Evolutionary conservation across 495 filamentous ascomycete genomes (phyloP), one percentile per base, ranked within the genome.

Genomic region (Aspergillus homomorphus): DNA sequence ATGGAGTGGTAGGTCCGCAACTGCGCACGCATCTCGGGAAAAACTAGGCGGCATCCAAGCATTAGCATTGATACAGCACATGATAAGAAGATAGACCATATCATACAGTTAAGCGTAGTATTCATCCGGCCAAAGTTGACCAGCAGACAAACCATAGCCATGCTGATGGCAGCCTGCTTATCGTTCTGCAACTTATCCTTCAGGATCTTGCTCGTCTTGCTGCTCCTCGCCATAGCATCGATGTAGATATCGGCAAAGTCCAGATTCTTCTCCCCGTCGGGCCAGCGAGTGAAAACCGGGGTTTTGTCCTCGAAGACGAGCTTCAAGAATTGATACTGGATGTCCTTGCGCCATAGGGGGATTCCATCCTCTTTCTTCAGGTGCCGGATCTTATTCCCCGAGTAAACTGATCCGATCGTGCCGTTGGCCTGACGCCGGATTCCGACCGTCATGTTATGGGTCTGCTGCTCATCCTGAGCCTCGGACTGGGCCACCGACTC

Each of bases 121-220:
- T 98, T 98, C 95, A 98, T 98, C 58, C 94, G 82, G 45, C 94
- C 94, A 61, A 98, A 87, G 69, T 98, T 98, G 66, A 98, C 94
- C 67, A 98, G 77, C 66, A 98, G 75, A 77, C 94, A 98, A 57
- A 98, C 91, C 94, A 98, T 98, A 9, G 94, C 94, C 95, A 98
- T 98, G 67, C 89, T 91, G 69, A 96, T 89, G 26, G 95, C 94
- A 45, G 91, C 91, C 56, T 89, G 85, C 64, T 90, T 88, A 69
- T 98, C 94, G 65, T 85, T 93, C 65, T 96, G 85, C 62, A 98
- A 82, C 79, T 98, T 98, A 65, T 98, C 94, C 68, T 95, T 89
- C 52, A 98, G 80, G 58, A 98, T 95, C 74, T 98, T 97, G 76
- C 94, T 98, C 26, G 92, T 97, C 79, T 98, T 98, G 81, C 91